A percentile compares a stretch with the other conserved stretches of the same genome.
phyloP scores from a whole-genome alignment of 2,329 filamentous ascomycete species.

The Dendrostoma leiphaemia region DNA sequence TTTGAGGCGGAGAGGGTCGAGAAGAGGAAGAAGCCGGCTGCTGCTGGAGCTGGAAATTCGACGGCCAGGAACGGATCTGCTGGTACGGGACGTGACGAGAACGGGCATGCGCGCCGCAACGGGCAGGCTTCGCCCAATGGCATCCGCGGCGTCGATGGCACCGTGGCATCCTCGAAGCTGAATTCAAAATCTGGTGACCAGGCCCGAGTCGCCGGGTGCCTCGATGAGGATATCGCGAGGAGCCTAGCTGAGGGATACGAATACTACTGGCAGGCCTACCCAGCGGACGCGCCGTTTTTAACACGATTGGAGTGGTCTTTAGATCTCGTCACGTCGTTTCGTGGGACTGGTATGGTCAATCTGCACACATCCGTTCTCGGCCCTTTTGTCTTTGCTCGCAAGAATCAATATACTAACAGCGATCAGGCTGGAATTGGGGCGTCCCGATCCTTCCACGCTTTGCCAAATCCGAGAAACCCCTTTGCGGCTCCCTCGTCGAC shows the following conservation, averaged over 20 bases:
- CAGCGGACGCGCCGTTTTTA: conserved; percentile 44
- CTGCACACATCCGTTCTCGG: background rate
- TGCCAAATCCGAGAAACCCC: conserved; percentile 40
- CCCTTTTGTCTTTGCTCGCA: no score
- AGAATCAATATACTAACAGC: background rate
- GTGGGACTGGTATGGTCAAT: conserved; percentile 47
- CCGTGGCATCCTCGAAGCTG: background rate
- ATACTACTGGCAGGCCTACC: conserved; percentile 62
- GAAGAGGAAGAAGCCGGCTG: conserved; percentile 32
- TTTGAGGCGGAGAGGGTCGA: conserved; percentile 53
- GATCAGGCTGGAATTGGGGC: conserved; percentile 56
- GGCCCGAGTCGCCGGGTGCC: background rate
- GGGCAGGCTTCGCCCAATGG: background rate
- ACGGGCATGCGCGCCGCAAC: background rate
- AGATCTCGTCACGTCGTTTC: conserved; percentile 54
- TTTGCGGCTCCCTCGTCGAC: conserved; percentile 35
- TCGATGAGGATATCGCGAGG: conserved; percentile 26
- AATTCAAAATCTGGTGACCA: background rate
- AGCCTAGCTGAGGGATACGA: conserved; percentile 35
- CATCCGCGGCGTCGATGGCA: background rate
- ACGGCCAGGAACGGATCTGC: background rate
- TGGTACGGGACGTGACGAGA: background rate
- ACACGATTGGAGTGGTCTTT: conserved; percentile 54
- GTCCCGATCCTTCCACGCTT: conserved; percentile 47
- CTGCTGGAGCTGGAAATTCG: no score